phyloP scores from a whole-genome alignment of 2,329 filamentous ascomycete genomes.

The Aureobasidium melanogenum region DNA sequence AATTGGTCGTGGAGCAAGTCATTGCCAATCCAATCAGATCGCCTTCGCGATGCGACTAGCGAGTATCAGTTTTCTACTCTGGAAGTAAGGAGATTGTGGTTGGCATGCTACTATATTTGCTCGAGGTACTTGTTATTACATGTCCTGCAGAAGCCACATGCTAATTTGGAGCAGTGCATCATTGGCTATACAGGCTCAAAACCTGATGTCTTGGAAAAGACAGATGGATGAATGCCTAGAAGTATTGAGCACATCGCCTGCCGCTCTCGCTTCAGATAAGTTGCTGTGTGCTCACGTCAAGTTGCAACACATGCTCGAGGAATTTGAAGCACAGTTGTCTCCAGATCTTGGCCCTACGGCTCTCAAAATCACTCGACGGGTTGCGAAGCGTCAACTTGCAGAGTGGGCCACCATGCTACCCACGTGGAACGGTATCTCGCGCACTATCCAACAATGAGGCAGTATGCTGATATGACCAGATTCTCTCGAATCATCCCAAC shows the following conservation, averaged over 20 bases:
- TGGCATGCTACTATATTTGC: not conserved
- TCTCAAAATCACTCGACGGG: not conserved
- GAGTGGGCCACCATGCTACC: not conserved
- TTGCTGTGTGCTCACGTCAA: not conserved
- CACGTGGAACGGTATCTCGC: not conserved
- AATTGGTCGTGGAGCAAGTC: not conserved
- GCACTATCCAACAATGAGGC: not conserved
- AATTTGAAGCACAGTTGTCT: not conserved
- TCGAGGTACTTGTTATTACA: not conserved
- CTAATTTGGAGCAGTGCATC: not conserved
- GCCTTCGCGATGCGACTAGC: not conserved
- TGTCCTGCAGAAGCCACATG: not conserved
- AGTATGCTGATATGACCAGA: not conserved
- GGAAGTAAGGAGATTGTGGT: not conserved
- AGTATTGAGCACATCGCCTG: not conserved
- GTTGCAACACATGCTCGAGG: not conserved
- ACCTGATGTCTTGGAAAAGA: not conserved
- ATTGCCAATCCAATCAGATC: not conserved
- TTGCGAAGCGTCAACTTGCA: not conserved
- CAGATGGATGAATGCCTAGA: not conserved
- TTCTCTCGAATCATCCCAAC: not conserved
- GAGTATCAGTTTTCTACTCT: not conserved
- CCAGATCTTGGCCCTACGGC: not conserved
- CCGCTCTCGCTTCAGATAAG: not conserved
- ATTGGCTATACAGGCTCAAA: not conserved